phyloP scores from a whole-genome alignment of 352 stramenopile genomes.

The Phytophthora pini region DNA sequence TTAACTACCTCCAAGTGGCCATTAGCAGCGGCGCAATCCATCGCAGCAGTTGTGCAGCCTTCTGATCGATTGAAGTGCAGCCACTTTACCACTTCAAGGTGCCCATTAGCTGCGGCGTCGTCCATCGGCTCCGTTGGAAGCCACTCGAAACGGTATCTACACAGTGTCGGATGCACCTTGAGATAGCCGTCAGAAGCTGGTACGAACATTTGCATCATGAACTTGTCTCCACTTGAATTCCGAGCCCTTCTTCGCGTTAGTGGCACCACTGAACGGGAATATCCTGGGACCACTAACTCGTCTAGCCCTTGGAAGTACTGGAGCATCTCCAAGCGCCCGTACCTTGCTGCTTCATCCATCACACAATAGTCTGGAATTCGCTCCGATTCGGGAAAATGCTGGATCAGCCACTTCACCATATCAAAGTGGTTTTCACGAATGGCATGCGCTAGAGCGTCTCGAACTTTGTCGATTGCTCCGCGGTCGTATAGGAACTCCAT shows the following conservation, averaged over 20 bases:
- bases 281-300: background rate
- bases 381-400: constrained; percentile 20
- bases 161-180: constrained; percentile 16
- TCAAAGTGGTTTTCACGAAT: constrained; percentile 16
- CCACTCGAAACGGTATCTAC: constrained; percentile 19
- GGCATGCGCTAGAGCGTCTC: constrained; percentile 11
- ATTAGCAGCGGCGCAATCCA: constrained; percentile 27
- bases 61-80: constrained; percentile 18
- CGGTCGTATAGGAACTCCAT: constrained; percentile 21
- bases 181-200: constrained; percentile 14
- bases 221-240: constrained; percentile 13
- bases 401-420: constrained; percentile 19
- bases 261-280: background rate
- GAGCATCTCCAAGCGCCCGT: constrained; percentile 24
- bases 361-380: constrained; percentile 23
- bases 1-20: constrained; percentile 17
- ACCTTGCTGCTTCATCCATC: constrained; percentile 24
- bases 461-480: constrained; percentile 14
- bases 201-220: constrained; percentile 16
- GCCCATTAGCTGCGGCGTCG: constrained; percentile 24
- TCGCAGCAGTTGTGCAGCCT: constrained; percentile 22
- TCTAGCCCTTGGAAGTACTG: constrained; percentile 19
- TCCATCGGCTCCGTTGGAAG: constrained; percentile 20
- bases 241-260: constrained; percentile 8
- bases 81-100: constrained; percentile 27